phyloP scores from a whole-genome alignment of 495 filamentous ascomycete species.

The Parachaetomium inaequale region DNA sequence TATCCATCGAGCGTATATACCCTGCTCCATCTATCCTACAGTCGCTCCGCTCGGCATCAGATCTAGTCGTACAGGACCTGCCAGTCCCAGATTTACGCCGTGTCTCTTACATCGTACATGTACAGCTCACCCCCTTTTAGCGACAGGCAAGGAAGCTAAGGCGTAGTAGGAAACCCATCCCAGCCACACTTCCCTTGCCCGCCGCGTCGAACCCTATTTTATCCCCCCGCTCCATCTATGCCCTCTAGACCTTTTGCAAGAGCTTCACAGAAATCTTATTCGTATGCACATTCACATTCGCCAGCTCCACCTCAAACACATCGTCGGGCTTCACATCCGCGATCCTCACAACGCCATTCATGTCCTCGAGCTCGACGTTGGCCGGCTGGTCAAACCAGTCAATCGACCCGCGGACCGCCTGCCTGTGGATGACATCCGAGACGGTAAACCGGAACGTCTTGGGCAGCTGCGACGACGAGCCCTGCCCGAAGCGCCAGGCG shows the following conservation, averaged over 20 bases:
- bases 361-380: conserved; percentile 29
- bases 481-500: conserved; percentile 67
- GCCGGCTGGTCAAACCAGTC: conserved; percentile 42
- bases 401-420: conserved; percentile 30
- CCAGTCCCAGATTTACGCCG: background rate
- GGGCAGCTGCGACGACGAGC: conserved; percentile 45
- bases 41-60: background rate
- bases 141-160: background rate
- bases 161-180: background rate
- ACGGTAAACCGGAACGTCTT: conserved; percentile 57
- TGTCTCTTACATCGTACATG: background rate
- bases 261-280: conserved; percentile 52
- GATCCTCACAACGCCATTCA: conserved; percentile 32
- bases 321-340: conserved; percentile 45
- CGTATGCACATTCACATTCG: conserved; percentile 51
- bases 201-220: background rate
- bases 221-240: background rate
- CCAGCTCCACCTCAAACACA: conserved; percentile 58
- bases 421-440: conserved; percentile 17
- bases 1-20: background rate
- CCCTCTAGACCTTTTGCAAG: conserved; percentile 27
- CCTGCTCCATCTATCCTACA: background rate
- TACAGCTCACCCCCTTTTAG: background rate
- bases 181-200: background rate
- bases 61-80: background rate